Evolutionary conservation across 257 asterid species (phyloP), one percentile per base, ranked within the genome.

Genomic region (Hygrophila difformis): DNA sequence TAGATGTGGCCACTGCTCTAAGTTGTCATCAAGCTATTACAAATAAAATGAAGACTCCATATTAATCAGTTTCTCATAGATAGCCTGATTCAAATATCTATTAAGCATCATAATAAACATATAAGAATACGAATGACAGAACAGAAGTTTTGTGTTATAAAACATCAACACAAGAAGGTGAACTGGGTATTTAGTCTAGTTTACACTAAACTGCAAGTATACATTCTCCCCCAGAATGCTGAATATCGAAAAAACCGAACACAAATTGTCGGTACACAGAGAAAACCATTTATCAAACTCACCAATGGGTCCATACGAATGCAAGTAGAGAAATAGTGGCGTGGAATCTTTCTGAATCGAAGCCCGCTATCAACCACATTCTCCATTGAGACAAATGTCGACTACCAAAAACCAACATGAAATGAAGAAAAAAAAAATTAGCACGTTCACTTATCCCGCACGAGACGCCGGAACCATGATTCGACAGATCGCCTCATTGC

Each of bases 1-100:
- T 56, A 91, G 62, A 76, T 91, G 99, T 43, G 99, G 99, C 96
- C 95, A 86, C 75, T 80, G 99, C 72, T 91, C 96, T 84, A 86
- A 69, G 74, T 76, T 78, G 38, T 82, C 96, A n/a, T 86, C 95
- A 36, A 86, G 74, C 99, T 91, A 53, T 41, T 49, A 56, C 6
- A 43, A 49, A 11, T 46, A 36, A 18, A 51, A 54, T 14, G 5
- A 55, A 24, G 49, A 18, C 46, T 22, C 51, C 43, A 54, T 39
- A 15, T 1, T 31, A 58, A 46, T n/a, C 22, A 52, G 48, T 47
- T 49, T 51, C 21, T 15, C n/a, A n/a, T n/a, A n/a, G n/a, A n/a
- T n/a, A n/a, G n/a, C 20, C 44, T 37, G 18, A 22, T 19, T 23
- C 39, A 58, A 50, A 18, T 4, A 44, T 46, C 15, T 18, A 13